Evolutionary conservation across 1,284 basidiomycete species (phyloP).

Genomic region (Cryptococcus depauperatus): DNA sequence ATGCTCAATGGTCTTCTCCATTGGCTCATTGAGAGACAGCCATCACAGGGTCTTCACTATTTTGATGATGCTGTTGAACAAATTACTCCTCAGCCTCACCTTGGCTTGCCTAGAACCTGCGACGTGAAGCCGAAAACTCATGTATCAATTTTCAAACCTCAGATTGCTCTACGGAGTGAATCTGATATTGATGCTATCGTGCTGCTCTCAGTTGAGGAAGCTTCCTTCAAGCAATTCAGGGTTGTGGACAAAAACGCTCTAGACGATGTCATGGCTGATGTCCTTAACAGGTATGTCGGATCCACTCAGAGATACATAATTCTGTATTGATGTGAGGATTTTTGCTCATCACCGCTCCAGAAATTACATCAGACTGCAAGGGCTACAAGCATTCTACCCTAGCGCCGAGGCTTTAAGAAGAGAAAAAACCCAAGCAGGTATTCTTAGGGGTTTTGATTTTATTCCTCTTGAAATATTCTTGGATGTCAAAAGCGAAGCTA

Average conservation of each 20-base stretch:
- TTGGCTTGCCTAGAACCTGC: conserved; percentile 40
- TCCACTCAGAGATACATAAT: neutral
- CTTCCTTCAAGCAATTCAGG: conserved; percentile 69
- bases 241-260: conserved; percentile 71
- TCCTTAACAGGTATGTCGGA: conserved; percentile 66
- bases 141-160: conserved; percentile 81
- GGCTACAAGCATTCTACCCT: conserved; percentile 84
- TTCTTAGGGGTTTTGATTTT: conserved; percentile 44
- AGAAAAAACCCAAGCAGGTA: conserved; percentile 19
- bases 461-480: conserved; percentile 85
- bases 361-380: conserved; percentile 65
- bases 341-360: no score
- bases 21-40: conserved; percentile 11
- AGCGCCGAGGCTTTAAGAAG: conserved; percentile 31
- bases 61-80: conserved; percentile 13
- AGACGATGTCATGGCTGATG: conserved; percentile 74
- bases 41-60: conserved; percentile 16
- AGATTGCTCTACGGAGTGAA: conserved; percentile 71
- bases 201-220: conserved; percentile 72
- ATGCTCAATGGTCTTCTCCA: conserved; percentile 20
- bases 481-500: conserved; percentile 71
- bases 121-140: conserved; percentile 58
- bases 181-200: conserved; percentile 57
- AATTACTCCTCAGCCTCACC: conserved; percentile 4
- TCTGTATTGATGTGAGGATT: no score